Evolutionary conservation across 2,329 filamentous ascomycete species (phyloP).

Genomic region (Falciphora oryzae): DNA sequence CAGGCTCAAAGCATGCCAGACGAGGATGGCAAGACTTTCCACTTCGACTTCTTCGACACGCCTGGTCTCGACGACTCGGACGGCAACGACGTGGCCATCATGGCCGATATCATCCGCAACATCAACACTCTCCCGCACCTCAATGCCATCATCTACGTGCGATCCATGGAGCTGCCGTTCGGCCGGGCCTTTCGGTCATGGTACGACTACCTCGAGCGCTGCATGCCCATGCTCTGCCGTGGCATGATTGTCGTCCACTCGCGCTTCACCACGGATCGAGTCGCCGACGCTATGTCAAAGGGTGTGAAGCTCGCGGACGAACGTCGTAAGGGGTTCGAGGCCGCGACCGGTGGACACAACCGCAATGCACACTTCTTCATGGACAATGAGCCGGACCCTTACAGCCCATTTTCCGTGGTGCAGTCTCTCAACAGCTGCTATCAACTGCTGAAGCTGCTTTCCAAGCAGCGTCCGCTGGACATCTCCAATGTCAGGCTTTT

Average conservation of each 20-base stretch:
- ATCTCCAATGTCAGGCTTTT: background rate
- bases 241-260: constrained; percentile 5
- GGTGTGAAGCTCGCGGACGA: background rate
- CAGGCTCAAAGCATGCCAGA: background rate
- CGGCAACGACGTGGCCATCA: constrained; percentile 5
- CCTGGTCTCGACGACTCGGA: constrained; percentile 4
- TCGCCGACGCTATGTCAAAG: background rate
- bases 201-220: constrained; percentile 5
- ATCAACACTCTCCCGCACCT: background rate
- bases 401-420: background rate
- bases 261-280: background rate
- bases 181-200: background rate
- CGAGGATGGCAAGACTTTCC: background rate
- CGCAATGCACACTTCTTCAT: constrained; percentile 3
- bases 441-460: constrained; percentile 1
- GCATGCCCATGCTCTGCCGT: constrained; percentile 1
- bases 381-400: constrained; percentile 1
- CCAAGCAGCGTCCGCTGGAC: background rate
- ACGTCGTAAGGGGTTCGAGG: background rate
- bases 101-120: constrained; percentile 3
- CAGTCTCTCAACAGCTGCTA: constrained; percentile 1
- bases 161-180: constrained; percentile 1
- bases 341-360: background rate
- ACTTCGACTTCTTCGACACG: constrained; percentile 5
- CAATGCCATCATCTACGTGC: constrained; percentile 7